phyloP scores from a whole-genome alignment of 2,329 filamentous ascomycete genomes.

The Graphium sp. region DNA sequence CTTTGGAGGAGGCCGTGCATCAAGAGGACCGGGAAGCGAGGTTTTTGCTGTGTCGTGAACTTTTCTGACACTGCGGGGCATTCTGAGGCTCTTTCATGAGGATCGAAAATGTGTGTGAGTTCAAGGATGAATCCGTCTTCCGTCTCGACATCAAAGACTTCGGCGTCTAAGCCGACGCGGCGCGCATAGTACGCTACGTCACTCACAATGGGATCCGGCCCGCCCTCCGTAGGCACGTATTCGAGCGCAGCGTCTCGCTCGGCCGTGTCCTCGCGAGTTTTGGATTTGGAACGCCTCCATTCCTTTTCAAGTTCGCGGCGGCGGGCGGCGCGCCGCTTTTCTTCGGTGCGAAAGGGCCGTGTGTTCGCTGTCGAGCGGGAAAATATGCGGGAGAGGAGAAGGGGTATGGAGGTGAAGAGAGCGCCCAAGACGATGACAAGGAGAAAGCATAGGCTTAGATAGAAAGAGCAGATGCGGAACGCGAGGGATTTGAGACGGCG shows the following conservation, averaged over 20 bases:
- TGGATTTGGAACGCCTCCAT: conserved; percentile 36
- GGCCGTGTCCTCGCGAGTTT: conserved; percentile 19
- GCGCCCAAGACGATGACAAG: conserved; percentile 60
- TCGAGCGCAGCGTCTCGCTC: too few relatives aligned
- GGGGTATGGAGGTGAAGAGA: conserved; percentile 47
- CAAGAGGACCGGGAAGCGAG: conserved; percentile 68
- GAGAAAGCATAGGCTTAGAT: conserved; percentile 65
- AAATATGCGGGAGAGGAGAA: conserved; percentile 28
- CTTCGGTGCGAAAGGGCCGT: conserved; percentile 61
- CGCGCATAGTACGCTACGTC: conserved; percentile 77
- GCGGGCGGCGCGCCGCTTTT: conserved; percentile 36
- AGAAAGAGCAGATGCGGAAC: conserved; percentile 52
- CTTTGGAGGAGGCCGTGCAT: conserved; percentile 83
- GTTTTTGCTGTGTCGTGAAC: conserved; percentile 15
- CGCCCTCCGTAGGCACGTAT: conserved; percentile 65
- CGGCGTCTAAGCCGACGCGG: conserved; percentile 72
- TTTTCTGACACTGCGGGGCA: background rate
- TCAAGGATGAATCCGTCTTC: conserved; percentile 87
- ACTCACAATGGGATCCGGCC: conserved; percentile 59
- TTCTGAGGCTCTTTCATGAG: conserved; percentile 15
- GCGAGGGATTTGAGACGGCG: conserved; percentile 46
- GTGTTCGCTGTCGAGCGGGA: conserved; percentile 35
- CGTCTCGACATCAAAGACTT: conserved; percentile 71
- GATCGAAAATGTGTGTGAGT: conserved; percentile 81
- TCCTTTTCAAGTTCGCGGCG: conserved; percentile 39